Evolutionary conservation across 75 land plant genomes (phyloP), one percentile per base, ranked within the genome.

Genomic region (Picea sitchensis): DNA sequence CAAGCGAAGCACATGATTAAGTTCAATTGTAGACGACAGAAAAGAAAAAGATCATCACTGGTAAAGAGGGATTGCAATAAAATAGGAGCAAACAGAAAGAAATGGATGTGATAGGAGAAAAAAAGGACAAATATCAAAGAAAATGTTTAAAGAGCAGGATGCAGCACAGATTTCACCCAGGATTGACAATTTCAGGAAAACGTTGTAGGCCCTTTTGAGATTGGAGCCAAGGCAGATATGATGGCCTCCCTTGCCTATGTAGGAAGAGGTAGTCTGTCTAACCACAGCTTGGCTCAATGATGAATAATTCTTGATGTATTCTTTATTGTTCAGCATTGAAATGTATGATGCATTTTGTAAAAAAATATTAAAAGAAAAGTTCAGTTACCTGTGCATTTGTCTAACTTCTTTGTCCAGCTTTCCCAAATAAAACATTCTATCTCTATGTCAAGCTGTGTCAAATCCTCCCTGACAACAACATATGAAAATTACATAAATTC

Each of bases 361-460:
- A 51, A 8, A 51, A 51, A 0, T 51, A 51, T 51, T 51, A 8
- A 51, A 51, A 8, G 0, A 51, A 36, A 68, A 7, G 38, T 68
- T 31, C 15, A 68, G 18, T 68, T 17, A 68, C 72, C 72, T 68
- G 38, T 68, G 34, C 14, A 3, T 68, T 34, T 17, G 31, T 68
- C 72, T 34, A 68, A 68, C 2, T 15, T 36, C 17, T 34, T 36
- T 14, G 47, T 68, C 72, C 72, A 68, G n/a, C 72, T 34, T 68
- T 68, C 72, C 72, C 72, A 68, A 38, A 68, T 68, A 38, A 68
- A 68, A 8, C 47, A 38, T 36, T 68, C 72, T 68, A 68, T 68
- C 44, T 68, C 72, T 38, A 68, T 68, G 72, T 68, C 72, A 68
- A 68, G 44, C 31, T 18, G 34, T n/a, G 41, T 36, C 44, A 68